Conservation (phyloP, 371 early-diverging fungal genomes). For the Mortierella sp. region DNA sequence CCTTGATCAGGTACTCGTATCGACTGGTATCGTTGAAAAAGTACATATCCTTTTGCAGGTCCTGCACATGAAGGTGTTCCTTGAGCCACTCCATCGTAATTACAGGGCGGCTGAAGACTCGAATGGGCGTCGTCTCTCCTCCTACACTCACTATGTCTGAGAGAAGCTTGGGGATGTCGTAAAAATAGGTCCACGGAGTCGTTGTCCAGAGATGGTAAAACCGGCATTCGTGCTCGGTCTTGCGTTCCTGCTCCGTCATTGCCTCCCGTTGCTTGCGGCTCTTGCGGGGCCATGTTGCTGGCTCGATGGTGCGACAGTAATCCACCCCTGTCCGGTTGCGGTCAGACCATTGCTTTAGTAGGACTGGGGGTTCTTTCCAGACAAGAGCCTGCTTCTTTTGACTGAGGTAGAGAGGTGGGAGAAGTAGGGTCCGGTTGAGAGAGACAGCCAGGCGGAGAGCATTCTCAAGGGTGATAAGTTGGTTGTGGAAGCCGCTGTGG, state of each 20-base stretch:
- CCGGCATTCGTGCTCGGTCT: slow-evolving; percentile 22
- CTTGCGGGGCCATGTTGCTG: slow-evolving; percentile 19
- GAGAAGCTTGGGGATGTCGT: slow-evolving; percentile 59
- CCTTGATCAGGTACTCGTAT: slow-evolving; percentile 67
- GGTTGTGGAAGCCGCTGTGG: slow-evolving; percentile 76
- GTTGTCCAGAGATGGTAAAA: slow-evolving; percentile 64
- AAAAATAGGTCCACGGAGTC: slow-evolving; percentile 74
- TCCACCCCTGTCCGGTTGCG: slow-evolving; percentile 32
- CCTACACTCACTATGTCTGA: slow-evolving; percentile 23
- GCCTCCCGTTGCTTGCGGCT: slow-evolving; percentile 15
- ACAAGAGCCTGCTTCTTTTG: slow-evolving; percentile 24
- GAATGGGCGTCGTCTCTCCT: slow-evolving; percentile 37
- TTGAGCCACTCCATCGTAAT: slow-evolving; percentile 42
- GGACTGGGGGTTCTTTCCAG: slow-evolving; percentile 33
- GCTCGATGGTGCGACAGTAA: slow-evolving; percentile 38
- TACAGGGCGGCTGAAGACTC: slow-evolving; percentile 45
- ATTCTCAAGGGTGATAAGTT: slow-evolving; percentile 69
- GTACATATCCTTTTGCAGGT: slow-evolving; percentile 59
- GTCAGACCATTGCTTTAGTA: slow-evolving; percentile 36
- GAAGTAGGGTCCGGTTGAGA: slow-evolving; percentile 68
- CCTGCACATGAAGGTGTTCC: slow-evolving; percentile 37
- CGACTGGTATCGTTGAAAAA: slow-evolving; percentile 66
- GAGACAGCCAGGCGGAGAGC: slow-evolving; percentile 65
- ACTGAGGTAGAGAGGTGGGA: slow-evolving; percentile 64
- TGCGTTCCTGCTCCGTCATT: slow-evolving; percentile 30